Percentiles rank a stretch among this genome's conserved stretches.
phyloP scores from a whole-genome alignment of 352 stramenopile genomes.

The Phytopythium vexans region DNA sequence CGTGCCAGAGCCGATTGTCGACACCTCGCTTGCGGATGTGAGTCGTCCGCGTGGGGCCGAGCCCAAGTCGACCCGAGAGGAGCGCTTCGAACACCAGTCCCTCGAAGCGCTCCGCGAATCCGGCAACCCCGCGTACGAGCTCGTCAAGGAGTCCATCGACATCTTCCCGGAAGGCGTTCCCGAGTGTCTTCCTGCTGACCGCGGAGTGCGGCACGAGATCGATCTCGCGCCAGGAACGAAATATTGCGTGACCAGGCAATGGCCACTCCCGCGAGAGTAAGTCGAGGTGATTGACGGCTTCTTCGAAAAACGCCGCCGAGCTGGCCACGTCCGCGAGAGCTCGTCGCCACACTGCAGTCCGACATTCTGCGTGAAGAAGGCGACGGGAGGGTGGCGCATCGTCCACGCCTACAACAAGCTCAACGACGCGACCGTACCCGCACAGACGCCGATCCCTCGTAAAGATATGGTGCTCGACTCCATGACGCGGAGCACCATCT shows the following conservation, averaged over 20 bases:
- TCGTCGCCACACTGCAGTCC: slow-evolving; percentile 9
- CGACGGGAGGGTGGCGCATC: too few relatives aligned
- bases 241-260: slow-evolving; percentile 5
- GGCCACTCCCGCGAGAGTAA: slow-evolving; percentile 16
- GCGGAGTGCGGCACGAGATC: slow-evolving; percentile 10
- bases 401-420: too few relatives aligned
- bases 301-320: slow-evolving; percentile 9
- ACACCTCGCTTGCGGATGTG: background rate
- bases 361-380: too few relatives aligned
- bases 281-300: slow-evolving; percentile 16
- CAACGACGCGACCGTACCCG: too few relatives aligned
- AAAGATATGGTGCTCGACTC: too few relatives aligned
- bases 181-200: background rate
- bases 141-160: slow-evolving; percentile 9
- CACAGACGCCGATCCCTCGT: too few relatives aligned
- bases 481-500: too few relatives aligned
- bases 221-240: slow-evolving; percentile 8
- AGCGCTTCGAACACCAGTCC: slow-evolving; percentile 14
- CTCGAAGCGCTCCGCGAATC: slow-evolving; percentile 1
- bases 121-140: slow-evolving; percentile 6
- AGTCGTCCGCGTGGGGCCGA: slow-evolving; percentile 6
- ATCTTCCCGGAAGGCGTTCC: slow-evolving; percentile 23
- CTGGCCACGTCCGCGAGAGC: slow-evolving; percentile 5
- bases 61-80: slow-evolving; percentile 10
- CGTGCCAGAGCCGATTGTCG: background rate